These are phyloP conservation scores for Diaporthe vexans DNA, from an alignment of 2,329 filamentous ascomycete genomes.

Conservation along the genomic window DNA sequence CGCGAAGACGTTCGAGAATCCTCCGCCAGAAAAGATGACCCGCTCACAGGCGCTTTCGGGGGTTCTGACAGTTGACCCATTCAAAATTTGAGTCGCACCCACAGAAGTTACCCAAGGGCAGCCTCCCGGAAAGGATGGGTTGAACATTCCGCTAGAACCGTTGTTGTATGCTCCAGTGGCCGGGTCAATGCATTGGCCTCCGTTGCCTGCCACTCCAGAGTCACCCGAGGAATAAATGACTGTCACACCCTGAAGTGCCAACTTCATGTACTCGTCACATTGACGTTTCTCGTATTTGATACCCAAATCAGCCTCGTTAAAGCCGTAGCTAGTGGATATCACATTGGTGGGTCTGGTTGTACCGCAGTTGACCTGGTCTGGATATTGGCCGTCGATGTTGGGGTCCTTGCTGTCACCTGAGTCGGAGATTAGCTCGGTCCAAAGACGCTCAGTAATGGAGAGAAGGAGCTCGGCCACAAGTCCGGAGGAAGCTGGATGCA, in stretches of 20 bases:
- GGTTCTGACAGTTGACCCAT: slow-evolving; percentile 52
- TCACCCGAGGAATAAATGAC: slow-evolving; percentile 67
- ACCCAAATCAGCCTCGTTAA: slow-evolving; percentile 65
- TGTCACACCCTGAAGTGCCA: slow-evolving; percentile 65
- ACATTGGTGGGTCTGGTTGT: slow-evolving; percentile 62
- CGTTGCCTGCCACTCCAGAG: slow-evolving; percentile 59
- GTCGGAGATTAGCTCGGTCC: too few relatives aligned
- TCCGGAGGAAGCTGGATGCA: too few relatives aligned
- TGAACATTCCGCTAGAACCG: slow-evolving; percentile 58
- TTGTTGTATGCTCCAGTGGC: slow-evolving; percentile 48
- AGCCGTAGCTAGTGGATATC: slow-evolving; percentile 67
- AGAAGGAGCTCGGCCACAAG: too few relatives aligned
- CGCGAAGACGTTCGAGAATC: slow-evolving; percentile 64
- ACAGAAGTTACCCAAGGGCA: slow-evolving; percentile 67
- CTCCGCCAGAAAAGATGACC: slow-evolving; percentile 62
- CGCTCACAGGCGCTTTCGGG: slow-evolving; percentile 61
- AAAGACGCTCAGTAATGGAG: too few relatives aligned
- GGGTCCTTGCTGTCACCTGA: slow-evolving; percentile 47
- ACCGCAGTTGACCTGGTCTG: slow-evolving; percentile 60
- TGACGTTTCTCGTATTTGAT: slow-evolving; percentile 64
- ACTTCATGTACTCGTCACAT: slow-evolving; percentile 70
- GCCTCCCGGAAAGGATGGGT: slow-evolving; percentile 60
- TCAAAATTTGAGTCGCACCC: slow-evolving; percentile 62
- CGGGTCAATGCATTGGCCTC: slow-evolving; percentile 53
- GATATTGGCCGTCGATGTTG: slow-evolving; percentile 53